These are phyloP conservation scores for Glycine tomentella DNA, from an alignment of 306 rosid genomes.

Conservation along the genomic window DNA sequence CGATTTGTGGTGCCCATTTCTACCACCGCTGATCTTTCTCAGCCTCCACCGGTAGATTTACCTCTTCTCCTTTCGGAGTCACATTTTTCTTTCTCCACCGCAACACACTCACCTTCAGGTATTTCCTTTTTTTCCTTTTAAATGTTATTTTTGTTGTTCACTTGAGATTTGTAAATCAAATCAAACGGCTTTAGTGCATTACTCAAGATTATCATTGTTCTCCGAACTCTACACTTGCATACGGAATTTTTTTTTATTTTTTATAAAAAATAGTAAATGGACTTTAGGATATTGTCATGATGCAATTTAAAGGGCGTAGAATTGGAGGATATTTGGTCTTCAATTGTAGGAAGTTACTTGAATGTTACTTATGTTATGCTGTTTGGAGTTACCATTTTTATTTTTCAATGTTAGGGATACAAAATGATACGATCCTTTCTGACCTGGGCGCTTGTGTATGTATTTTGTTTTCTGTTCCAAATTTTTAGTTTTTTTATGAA, in stretches of 20 bases:
- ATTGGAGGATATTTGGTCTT: conserved; percentile 6
- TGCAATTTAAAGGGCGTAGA: not conserved
- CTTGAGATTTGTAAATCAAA: not conserved
- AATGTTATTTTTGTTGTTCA: conserved; percentile 28
- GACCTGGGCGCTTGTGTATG: conserved; percentile 94
- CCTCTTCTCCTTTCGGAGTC: too few species aligned
- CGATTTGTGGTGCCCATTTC: conserved; percentile 55
- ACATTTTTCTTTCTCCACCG: too few species aligned
- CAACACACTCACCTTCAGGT: too few species aligned
- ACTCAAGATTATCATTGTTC: not conserved
- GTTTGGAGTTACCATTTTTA: conserved; percentile 45
- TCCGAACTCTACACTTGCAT: conserved; percentile 11
- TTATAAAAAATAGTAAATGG: not conserved
- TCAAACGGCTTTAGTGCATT: conserved; percentile 29
- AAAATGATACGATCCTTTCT: conserved; percentile 92
- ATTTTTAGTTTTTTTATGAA: not conserved
- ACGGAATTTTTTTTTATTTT: too few species aligned
- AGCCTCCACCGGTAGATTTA: too few species aligned
- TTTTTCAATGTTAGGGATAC: conserved; percentile 56
- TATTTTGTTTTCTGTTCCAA: not conserved
- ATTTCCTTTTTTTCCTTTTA: not conserved
- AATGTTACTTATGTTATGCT: not conserved
- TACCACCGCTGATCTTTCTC: conserved; percentile 6
- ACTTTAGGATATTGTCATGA: not conserved
- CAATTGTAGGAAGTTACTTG: conserved; percentile 14